phyloP scores from a whole-genome alignment of 2,329 filamentous ascomycete species.

The Neophaeococcomyces aloes region DNA sequence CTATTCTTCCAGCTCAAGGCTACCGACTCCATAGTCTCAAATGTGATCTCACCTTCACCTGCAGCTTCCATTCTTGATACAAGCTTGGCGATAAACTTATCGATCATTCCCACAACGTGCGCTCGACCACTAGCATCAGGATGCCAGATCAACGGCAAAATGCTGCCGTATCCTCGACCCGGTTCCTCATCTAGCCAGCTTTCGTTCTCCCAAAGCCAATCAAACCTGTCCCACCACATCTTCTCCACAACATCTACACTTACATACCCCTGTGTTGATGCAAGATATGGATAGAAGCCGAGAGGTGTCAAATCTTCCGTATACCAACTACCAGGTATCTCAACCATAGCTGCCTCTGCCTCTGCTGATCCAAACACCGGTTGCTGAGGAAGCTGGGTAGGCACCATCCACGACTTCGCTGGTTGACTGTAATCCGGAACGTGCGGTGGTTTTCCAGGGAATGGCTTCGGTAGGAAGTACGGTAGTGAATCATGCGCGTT shows the following conservation, averaged over 20 bases:
- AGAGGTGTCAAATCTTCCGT: slow-evolving; percentile 39
- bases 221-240: slow-evolving; percentile 52
- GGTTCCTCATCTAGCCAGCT: slow-evolving; percentile 21
- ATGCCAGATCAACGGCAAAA: slow-evolving; percentile 22
- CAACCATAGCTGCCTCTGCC: slow-evolving; percentile 27
- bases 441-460: slow-evolving; percentile 25
- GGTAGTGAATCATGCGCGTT: slow-evolving; percentile 42
- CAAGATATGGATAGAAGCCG: slow-evolving; percentile 33
- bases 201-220: slow-evolving; percentile 42
- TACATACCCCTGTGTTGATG: slow-evolving; percentile 49
- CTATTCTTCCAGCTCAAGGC: slow-evolving; percentile 17
- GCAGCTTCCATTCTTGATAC: slow-evolving; percentile 14
- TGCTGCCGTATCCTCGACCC: slow-evolving; percentile 19
- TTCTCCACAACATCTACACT: slow-evolving; percentile 47
- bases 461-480: slow-evolving; percentile 36
- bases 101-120: slow-evolving; percentile 23
- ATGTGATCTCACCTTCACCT: slow-evolving; percentile 20
- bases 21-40: slow-evolving; percentile 21
- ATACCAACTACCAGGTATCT: slow-evolving; percentile 37
- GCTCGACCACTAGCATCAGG: slow-evolving; percentile 20
- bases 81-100: slow-evolving; percentile 19
- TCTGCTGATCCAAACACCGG: slow-evolving; percentile 18
- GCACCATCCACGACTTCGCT: slow-evolving; percentile 37
- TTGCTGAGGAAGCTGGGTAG: slow-evolving; percentile 23
- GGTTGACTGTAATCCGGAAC: slow-evolving; percentile 34